Base-by-base conservation (phyloP, 805 yeast genomes). In the Candida coleopterorum region DNA sequence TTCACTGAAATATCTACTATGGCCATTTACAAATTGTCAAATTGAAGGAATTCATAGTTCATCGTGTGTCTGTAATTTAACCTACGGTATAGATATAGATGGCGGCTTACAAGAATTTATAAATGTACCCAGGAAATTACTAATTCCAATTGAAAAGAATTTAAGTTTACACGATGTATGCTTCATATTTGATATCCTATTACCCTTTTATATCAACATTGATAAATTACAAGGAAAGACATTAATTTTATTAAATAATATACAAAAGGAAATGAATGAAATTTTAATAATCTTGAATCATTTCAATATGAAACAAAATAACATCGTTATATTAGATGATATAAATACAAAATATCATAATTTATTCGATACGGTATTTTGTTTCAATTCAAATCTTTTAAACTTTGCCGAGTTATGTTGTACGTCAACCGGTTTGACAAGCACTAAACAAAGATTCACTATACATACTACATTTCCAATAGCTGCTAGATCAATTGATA, bases 31-130 rank as follows among this genome's bases (percentile, higher is more conserved):
- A 9, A 56, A 50, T 21, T 64, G 70, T 43, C 42, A 53, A 37
- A 46, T 53, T 18, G 64, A 62, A 37, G 42, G 37, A 24, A 18
- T 12, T 15, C 38, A 35, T 18, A 4, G 9, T 9, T 3, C 9
- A 4, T 6, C 14, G 4, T 65, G 72, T 37, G 17, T 44, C 3
- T 33, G 37, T 4, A 37, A 43, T 20, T 46, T 52, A 33, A 52
- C 50, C 5, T 61, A 58, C 44, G 72, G 72, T 2, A 38, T 35
- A 9, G 58, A 58, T 32, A 32, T 65, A 4, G 60, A 64, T 33
- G 72, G 72, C 7, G 71, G 71, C 3, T 44, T 66, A 14, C 70
- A 64, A 43, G 69, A 65, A 29, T 58, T 42, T 39, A 42, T 66
- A 21, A 49, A 53, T 25, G 47, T 65, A 3, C 60, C 68, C 0